These are phyloP conservation scores for Helotiales sp. DNA, from an alignment of 2,329 filamentous ascomycete species.

Conservation along the genomic window DNA sequence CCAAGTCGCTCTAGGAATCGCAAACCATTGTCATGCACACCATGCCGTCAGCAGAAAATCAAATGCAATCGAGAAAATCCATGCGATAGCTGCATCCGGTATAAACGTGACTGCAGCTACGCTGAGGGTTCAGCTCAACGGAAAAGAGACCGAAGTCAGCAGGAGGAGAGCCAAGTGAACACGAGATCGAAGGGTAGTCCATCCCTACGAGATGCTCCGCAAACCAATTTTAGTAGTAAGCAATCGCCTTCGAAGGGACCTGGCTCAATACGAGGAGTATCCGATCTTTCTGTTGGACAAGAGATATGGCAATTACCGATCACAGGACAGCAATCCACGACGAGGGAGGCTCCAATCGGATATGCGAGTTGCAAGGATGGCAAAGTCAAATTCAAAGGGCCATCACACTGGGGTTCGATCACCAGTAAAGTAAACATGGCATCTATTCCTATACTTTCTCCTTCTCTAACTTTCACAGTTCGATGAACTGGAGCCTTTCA, in stretches of 20 bases:
- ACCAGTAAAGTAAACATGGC: not conserved
- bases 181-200: not conserved
- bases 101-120: not conserved
- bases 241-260: too few species aligned
- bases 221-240: too few species aligned
- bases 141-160: not conserved
- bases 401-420: not conserved
- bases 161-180: not conserved
- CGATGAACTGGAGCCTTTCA: not conserved
- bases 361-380: not conserved
- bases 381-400: not conserved
- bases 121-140: not conserved
- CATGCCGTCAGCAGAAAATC: not conserved
- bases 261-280: too few species aligned
- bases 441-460: not conserved
- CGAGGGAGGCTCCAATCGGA: not conserved
- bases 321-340: not conserved
- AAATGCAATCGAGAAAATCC: not conserved
- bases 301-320: not conserved
- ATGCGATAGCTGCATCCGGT: not conserved
- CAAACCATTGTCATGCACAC: not conserved
- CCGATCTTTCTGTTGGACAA: not conserved
- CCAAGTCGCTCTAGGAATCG: not conserved
- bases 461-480: not conserved
- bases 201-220: too few species aligned